Evolutionary conservation across 2,329 filamentous ascomycete genomes (phyloP), one percentile per base, ranked within the genome.

Genomic region (Talaromyces sp.): DNA sequence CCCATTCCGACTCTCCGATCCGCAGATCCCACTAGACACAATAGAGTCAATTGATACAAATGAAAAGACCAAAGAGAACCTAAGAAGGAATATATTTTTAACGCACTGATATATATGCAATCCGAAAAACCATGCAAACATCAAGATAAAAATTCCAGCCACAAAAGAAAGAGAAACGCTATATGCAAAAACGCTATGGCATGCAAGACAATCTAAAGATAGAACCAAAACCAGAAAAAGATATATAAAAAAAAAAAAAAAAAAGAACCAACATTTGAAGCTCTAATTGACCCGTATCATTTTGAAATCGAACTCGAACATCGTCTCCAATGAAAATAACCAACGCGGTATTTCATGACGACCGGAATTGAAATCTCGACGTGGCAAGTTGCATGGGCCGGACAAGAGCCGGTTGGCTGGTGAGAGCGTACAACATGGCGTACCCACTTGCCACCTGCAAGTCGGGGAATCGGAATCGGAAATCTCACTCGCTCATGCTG

Each of bases 141-240:
- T 4, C 24, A 4, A n/a, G n/a, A n/a, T n/a, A 32, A 32, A 32
- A 32, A 32, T 32, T 32, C 29, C 13, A 13, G 7, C 29, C 29
- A 32, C 29, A 32, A 7, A n/a, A n/a, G n/a, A n/a, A n/a, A n/a
- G n/a, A n/a, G 24, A 35, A 35, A 35, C 33, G 33, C 33, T 35
- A 35, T 35, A 35, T 35, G 33, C 33, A 35, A 35, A n/a, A 35
- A 51, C 44, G 50, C 50, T 44, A 43, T 36, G 39, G 45, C 49
- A 52, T 43, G 49, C 36, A 47, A 17, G 14, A 27, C 24, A 27
- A 27, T 27, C 24, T 27, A 9, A 27, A 27, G 24, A 27, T 27
- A 27, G 24, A 27, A 27, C 4, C 4, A 5, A 4, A 27, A 9
- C 24, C 24, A 4, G 24, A 27, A 4, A 16, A 16, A 35, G n/a